Base-by-base conservation (phyloP, 208 protist species). In the Trypanosomatidae sp. region DNA sequence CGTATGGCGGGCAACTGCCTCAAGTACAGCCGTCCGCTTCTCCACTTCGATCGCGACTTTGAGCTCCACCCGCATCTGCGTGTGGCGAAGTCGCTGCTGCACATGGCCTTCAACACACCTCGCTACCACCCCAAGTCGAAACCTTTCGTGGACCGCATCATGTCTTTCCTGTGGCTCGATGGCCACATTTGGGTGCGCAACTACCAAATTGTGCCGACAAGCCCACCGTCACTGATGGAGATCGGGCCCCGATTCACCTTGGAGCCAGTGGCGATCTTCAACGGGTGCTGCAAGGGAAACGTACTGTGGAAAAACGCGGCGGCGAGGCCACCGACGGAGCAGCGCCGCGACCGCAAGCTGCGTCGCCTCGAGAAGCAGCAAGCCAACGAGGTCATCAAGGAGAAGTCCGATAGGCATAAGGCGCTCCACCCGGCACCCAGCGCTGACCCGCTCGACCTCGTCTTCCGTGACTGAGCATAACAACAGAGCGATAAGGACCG, bases 1-100 rank as follows among this genome's bases (percentile, higher is more conserved):
- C 96, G 99, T 56, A 88, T 99, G 82, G 98, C 98, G 17, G 99
- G 99, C 49, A 99, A 99, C 86, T 99, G 95, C 84, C 89, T 99
- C 50, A 98, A 99, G 80, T 99, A 95, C 67, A 98, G 93, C 43
- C 87, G 99, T 44, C 98, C 99, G 19, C 83, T 99, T 0, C 83
- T 99, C 1, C 94, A 96, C 69, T 99, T 99, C 80, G 98, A 99
- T 81, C 79, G 90, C 69, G 85, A 87, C 53, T 99, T 99, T 79
- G 97, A 99, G 67, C 49, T 66, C 3, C 73, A 85, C 52, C 96
- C 98, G 22, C 94, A 99, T 55, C 84, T 95, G 13, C 78, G 85
- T 46, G 81, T 99, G 3, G 82, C 98, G 15, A 99, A 99, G 79
- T 97, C 99, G 74, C 81, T 99, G 10, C 90, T 99, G 69, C 81